These are phyloP conservation scores for Calocybe gambosa DNA, from an alignment of 1,284 basidiomycete genomes.

Conservation along the genomic window DNA sequence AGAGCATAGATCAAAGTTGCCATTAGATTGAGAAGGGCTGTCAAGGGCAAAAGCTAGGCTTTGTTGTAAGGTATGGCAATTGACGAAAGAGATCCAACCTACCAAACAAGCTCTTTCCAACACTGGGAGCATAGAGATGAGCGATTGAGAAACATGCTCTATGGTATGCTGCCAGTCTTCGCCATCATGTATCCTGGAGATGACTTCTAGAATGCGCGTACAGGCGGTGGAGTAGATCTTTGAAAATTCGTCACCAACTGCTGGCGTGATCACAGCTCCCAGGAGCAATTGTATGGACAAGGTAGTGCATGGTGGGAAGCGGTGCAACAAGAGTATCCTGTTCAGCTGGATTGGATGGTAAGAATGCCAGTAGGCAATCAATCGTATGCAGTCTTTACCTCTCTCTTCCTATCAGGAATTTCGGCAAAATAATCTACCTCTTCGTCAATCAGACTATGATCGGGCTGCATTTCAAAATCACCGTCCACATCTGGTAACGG, in stretches of 20 bases:
- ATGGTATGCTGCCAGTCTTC: slow-evolving; percentile 29
- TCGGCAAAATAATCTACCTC: slow-evolving; percentile 17
- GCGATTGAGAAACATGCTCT: slow-evolving; percentile 27
- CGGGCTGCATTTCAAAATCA: slow-evolving; percentile 11
- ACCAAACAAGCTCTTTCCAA: slow-evolving; percentile 37
- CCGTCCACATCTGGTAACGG: slow-evolving; percentile 9
- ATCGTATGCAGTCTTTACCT: slow-evolving; percentile 35
- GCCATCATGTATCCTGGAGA: slow-evolving; percentile 35
- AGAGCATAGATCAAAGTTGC: slow-evolving; percentile 39
- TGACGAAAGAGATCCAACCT: slow-evolving; percentile 19
- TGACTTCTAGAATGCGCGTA: slow-evolving; percentile 40
- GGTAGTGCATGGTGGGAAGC: slow-evolving; percentile 27
- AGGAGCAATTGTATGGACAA: slow-evolving; percentile 56
- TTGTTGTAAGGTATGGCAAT: slow-evolving; percentile 9
- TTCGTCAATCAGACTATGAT: slow-evolving; percentile 17
- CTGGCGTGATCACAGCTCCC: slow-evolving; percentile 27
- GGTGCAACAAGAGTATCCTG: slow-evolving; percentile 53
- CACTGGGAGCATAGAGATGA: slow-evolving; percentile 31
- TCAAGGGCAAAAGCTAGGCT: slow-evolving; percentile 38
- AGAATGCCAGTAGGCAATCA: slow-evolving; percentile 3
- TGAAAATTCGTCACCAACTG: slow-evolving; percentile 20
- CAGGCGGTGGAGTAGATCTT: slow-evolving; percentile 36
- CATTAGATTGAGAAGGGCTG: slow-evolving; percentile 49
- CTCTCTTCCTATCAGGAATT: slow-evolving; percentile 44
- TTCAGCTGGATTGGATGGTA: slow-evolving; percentile 39